Conservation (phyloP, 1,139 yeast species). For the Kodamaea suecica region DNA sequence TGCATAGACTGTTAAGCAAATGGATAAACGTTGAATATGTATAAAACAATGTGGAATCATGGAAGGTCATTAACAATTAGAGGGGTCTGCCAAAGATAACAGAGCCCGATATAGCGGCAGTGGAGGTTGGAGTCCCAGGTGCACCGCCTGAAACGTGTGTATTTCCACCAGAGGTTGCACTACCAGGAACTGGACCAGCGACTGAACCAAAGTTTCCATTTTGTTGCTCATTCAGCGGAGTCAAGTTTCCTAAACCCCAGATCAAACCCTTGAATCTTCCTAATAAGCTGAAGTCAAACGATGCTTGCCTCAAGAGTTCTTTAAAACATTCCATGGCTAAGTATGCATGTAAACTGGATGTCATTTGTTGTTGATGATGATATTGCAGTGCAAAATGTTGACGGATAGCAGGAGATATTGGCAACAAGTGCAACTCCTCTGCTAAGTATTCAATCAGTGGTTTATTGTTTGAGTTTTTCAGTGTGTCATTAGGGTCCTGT, state of each 20-base stretch:
- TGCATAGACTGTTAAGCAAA: too few relatives aligned
- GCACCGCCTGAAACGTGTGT: conserved; percentile 1
- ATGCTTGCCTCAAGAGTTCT: conserved; percentile 44
- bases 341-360: conserved; percentile 50
- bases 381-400: conserved; percentile 41
- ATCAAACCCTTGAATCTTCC: conserved; percentile 48
- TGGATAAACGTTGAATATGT: not conserved
- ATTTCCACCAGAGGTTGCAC: conserved; percentile 1
- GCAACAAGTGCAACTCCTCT: conserved; percentile 56
- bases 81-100: conserved; percentile 34
- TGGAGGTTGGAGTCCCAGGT: conserved; percentile 22
- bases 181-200: conserved; percentile 22
- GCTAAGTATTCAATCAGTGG: conserved; percentile 52
- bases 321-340: conserved; percentile 58
- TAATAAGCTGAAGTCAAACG: conserved; percentile 33
- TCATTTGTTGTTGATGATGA: conserved; percentile 42
- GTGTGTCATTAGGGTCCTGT: conserved; percentile 15
- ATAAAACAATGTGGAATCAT: not conserved
- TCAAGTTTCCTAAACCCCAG: conserved; percentile 48
- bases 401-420: conserved; percentile 48
- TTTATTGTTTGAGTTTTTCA: conserved; percentile 27
- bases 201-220: conserved; percentile 12
- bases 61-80: conserved; percentile 10
- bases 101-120: conserved; percentile 22
- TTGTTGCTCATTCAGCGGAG: conserved; percentile 14